A percentile compares a stretch with the other conserved stretches of the same genome.
phyloP scores from a whole-genome alignment of 2,329 filamentous ascomycete genomes.

The Phaeosphaeria sp. region DNA sequence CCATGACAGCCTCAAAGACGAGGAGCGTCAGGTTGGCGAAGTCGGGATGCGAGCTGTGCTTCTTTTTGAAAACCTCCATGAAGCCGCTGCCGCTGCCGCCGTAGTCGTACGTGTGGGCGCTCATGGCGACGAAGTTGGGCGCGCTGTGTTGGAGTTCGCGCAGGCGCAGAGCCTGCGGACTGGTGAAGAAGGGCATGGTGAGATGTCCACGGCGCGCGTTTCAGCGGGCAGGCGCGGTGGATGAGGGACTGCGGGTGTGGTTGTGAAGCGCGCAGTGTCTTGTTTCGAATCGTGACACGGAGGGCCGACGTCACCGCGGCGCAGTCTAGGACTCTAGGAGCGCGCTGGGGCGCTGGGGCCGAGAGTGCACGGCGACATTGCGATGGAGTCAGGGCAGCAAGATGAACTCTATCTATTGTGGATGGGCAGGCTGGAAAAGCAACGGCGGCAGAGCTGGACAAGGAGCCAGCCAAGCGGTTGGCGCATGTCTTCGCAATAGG shows the following conservation, averaged over 20 bases:
- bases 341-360: conserved; percentile 5
- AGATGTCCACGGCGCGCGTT: conserved; percentile 2
- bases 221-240: conserved; percentile 12
- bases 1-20: conserved; percentile 92
- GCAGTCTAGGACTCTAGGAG: conserved; percentile 21
- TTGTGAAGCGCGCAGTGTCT: conserved; percentile 31
- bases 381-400: neutral
- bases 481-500: neutral
- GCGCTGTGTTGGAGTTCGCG: conserved; percentile 29
- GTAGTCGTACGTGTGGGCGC: conserved; percentile 39
- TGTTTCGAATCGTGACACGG: conserved; percentile 16
- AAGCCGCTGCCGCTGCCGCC: conserved; percentile 33
- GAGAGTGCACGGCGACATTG: conserved; percentile 12
- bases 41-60: conserved; percentile 63
- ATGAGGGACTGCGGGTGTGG: conserved; percentile 15
- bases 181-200: conserved; percentile 41
- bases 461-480: neutral
- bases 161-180: conserved; percentile 46
- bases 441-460: neutral
- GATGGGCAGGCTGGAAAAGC: conserved; percentile 2
- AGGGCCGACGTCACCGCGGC: conserved; percentile 25
- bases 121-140: conserved; percentile 42
- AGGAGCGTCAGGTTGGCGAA: conserved; percentile 75
- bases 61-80: conserved; percentile 41
- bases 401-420: neutral